Evolutionary conservation across 441 rosid species (phyloP).

Genomic region (Breynia disticha): DNA sequence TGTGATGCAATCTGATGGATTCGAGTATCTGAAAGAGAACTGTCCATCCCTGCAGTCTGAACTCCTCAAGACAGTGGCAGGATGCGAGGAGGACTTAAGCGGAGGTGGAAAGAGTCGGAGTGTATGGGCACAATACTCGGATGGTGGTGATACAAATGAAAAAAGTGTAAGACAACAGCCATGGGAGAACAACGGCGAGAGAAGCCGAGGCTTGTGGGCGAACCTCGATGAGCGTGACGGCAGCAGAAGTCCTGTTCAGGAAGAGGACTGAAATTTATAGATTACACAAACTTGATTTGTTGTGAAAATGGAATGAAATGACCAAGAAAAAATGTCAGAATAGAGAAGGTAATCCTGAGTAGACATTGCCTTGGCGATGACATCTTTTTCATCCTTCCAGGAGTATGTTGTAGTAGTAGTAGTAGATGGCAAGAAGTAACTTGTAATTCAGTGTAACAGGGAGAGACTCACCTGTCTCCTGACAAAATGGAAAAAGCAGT

Average conservation of each 20-base stretch:
- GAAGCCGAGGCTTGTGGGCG: conserved; percentile 56
- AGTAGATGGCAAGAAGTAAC: background rate
- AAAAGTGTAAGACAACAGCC: conserved; percentile 63
- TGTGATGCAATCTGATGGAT: conserved; percentile 58
- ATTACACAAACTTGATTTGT: background rate
- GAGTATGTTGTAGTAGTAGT: background rate
- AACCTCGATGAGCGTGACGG: conserved; percentile 48
- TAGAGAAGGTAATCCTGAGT: background rate
- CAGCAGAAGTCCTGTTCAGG: conserved; percentile 51
- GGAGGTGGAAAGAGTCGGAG: conserved; percentile 66
- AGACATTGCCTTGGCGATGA: conserved; percentile 2
- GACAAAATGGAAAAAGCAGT: no score
- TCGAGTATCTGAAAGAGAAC: conserved; percentile 39
- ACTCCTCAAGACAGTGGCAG: conserved; percentile 52
- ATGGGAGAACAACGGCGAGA: conserved; percentile 55
- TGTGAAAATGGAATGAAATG: background rate
- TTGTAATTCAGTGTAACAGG: no score
- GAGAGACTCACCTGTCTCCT: no score
- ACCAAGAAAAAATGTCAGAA: background rate
- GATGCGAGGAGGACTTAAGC: conserved; percentile 64
- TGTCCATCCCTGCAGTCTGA: conserved; percentile 41
- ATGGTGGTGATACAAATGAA: conserved; percentile 49
- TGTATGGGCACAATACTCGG: conserved; percentile 85
- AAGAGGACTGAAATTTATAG: conserved; percentile 36
- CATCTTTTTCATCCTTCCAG: background rate